Evolutionary conservation across 176 grass and related monocot species (phyloP), one percentile per base, ranked within the genome.

Genomic region (Rhynchospora breviuscula): DNA sequence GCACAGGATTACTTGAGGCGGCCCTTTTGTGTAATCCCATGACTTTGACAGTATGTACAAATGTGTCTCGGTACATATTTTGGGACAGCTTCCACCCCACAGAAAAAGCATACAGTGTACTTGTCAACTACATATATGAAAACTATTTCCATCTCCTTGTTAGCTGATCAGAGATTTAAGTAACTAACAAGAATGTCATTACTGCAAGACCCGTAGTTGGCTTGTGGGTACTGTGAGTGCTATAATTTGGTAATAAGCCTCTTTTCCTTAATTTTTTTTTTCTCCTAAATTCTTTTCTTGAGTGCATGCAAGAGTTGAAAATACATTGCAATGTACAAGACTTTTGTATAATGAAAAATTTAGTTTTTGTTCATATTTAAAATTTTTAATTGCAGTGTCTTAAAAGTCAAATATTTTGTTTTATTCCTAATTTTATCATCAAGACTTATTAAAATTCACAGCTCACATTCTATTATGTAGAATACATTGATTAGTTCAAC

Each of bases 41-140:
- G 82, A 90, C 86, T 9, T 81, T 87, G 4, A 14, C 86, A 22
- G 81, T 90, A 2, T 97, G 94, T 81, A 18, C 33, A 17, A 60
- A 85, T 65, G 87, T 87, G 46, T 51, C 8, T 1, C 81, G 89
- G 12, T 91, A 93, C 49, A 63, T 91, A 69, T 96, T 96, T 81
- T 96, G 93, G 93, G 93, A 96, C 87, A 93, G 93, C 87, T 91
- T 84, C 85, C 92, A 94, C 76, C 92, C 92, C 0, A 94, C 92
- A 2, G 92, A 94, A 79, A 94, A 89, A 78, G 89, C 89, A 0
- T 94, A 91, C 87, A 93, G 54, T 75, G 59, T 93, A 40, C 80
- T 97, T 19, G 78, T 90, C 5, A 87, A 89, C 78, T 85, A 63
- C 63, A 79, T 90, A 47, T 92, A 61, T 61, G 81, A 94, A 70